Percentiles rank a stretch among this genome's conserved stretches.
Evolutionary conservation across 352 stramenopile genomes (phyloP).

Genomic region (Phytophthora tentaculata): DNA sequence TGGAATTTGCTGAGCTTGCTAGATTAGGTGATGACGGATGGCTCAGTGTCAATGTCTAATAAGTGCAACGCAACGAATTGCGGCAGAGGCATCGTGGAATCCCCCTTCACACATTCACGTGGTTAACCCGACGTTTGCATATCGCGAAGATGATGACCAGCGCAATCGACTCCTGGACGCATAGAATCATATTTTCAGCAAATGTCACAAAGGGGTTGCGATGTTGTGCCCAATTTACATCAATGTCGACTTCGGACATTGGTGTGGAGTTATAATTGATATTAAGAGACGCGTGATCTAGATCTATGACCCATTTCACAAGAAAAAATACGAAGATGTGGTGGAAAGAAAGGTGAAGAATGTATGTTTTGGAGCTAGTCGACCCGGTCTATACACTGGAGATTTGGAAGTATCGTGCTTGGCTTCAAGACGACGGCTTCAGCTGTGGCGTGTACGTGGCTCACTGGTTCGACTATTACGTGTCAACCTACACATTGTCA

Average conservation of each 20-base stretch:
- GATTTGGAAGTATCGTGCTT: neutral
- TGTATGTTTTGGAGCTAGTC: neutral
- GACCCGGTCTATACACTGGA: neutral
- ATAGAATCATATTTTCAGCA: too few relatives aligned
- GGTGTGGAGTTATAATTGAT: neutral
- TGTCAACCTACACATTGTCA: neutral
- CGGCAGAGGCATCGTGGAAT: too few relatives aligned
- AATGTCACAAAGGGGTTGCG: neutral
- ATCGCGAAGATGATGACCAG: too few relatives aligned
- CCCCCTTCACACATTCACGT: too few relatives aligned
- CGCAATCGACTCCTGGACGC: too few relatives aligned
- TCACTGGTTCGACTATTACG: neutral
- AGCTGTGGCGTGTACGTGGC: neutral
- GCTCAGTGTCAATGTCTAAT: neutral
- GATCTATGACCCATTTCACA: neutral
- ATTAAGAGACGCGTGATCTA: neutral
- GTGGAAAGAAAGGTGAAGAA: neutral
- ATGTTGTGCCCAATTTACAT: neutral
- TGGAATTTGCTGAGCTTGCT: neutral
- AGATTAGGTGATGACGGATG: neutral
- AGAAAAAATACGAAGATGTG: neutral
- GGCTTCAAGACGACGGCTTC: neutral
- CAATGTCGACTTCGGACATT: neutral
- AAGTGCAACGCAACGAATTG: neutral
- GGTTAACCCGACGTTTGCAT: too few relatives aligned